These are phyloP conservation scores for Hemileia vastatrix DNA, from an alignment of 1,284 basidiomycete species.

Conservation along the genomic window DNA sequence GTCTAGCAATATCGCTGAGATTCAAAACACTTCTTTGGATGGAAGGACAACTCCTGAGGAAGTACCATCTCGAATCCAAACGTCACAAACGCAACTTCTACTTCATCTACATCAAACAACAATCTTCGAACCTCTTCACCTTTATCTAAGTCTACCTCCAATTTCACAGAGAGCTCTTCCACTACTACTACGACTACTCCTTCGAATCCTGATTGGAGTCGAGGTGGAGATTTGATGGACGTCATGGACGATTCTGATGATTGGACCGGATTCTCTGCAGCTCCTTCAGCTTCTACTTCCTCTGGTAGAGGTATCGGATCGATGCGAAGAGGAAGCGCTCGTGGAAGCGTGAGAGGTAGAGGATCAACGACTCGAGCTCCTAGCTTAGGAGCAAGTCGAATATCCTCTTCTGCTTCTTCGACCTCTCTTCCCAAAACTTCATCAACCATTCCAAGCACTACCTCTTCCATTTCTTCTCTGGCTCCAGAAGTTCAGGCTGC, in stretches of 20 bases:
- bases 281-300: conserved; percentile 27
- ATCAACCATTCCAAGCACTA: neutral
- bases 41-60: neutral
- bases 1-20: neutral
- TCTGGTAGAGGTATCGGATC: conserved; percentile 21
- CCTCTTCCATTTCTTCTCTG: neutral
- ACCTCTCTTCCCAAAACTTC: neutral
- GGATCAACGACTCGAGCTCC: neutral
- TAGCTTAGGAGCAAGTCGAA: neutral
- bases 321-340: conserved; percentile 23
- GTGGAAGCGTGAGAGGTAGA: conserved; percentile 6
- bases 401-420: neutral
- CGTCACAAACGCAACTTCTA: neutral
- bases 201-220: neutral
- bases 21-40: conserved; percentile 4
- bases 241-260: conserved; percentile 35
- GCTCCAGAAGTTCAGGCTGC: conserved; percentile 14
- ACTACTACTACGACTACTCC: neutral
- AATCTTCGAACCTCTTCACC: neutral
- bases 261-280: conserved; percentile 34
- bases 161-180: too few species aligned
- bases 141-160: neutral
- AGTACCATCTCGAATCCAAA: neutral
- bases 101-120: neutral
- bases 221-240: conserved; percentile 30